Evolutionary conservation across 208 protist genomes (phyloP), one percentile per base, ranked within the genome.

Genomic region (Zelonia costaricensis): DNA sequence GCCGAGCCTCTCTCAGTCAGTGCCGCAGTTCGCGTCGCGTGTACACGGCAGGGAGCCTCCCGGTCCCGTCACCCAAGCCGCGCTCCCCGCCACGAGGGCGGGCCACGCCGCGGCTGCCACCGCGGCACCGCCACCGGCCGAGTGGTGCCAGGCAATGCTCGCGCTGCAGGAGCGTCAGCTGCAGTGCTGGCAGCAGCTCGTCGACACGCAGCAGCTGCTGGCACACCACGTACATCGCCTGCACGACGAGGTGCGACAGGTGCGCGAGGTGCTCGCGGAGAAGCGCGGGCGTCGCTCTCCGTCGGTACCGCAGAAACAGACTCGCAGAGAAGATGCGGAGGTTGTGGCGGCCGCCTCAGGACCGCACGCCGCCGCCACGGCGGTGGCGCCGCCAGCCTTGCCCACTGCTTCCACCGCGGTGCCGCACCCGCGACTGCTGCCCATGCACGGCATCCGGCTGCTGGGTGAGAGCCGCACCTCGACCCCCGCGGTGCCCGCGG

Each of bases 101-200:
- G n/a, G n/a, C n/a, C n/a, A n/a, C n/a, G n/a, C n/a, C n/a, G n/a
- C 28, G 35, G 28, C 22, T 20, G 28, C 20, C 22, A 15, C 15
- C 20, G 7, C 16, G 30, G 30, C 28, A 2, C 47, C 18, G 48
- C 20, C 47, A 44, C 20, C 51, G 18, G 18, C 15, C 16, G 55
- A 65, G 47, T 61, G 48, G 30, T 39, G 15, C 18, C 30, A 54
- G 16, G 18, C 54, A 20, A 7, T 65, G 1, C 18, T 52, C 8
- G 25, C 43, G 1, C 54, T 61, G 22, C 66, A 72, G 25, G 57
- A 72, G 38, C 66, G 66, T 23, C 66, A 72, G 25, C 66, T 72
- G 2, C 47, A n/a, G 22, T 61, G 51, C 22, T 72, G 47, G 57
- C 38, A 57, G 35, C 66, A 72, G 46, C 56, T 72, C 20, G 22